phyloP scores from a whole-genome alignment of 1,139 yeast species.

The Yamadazyma sp. region DNA sequence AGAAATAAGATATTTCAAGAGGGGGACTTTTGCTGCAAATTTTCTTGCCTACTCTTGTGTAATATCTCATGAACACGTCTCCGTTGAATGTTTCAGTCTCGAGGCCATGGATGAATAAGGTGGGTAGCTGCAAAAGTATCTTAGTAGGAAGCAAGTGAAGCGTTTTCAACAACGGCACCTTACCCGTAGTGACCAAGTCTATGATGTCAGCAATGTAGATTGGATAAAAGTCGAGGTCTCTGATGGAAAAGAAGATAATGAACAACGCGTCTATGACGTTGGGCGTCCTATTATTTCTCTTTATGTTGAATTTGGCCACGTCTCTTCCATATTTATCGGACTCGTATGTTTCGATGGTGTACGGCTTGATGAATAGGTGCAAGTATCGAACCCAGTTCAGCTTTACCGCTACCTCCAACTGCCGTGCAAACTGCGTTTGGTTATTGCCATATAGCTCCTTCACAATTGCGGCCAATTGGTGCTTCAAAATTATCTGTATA shows the following conservation, averaged over 20 bases:
- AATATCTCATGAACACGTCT: slow-evolving; percentile 2
- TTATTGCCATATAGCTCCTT: slow-evolving; percentile 18
- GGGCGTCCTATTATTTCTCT: slow-evolving; percentile 20
- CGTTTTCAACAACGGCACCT: slow-evolving; percentile 39
- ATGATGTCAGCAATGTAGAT: slow-evolving; percentile 38
- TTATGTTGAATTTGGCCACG: slow-evolving; percentile 10
- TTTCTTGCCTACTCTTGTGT: slow-evolving; percentile 19
- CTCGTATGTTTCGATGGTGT: slow-evolving; percentile 9
- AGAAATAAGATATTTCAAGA: slow-evolving; percentile 25
- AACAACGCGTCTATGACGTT: slow-evolving; percentile 30
- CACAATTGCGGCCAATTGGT: slow-evolving; percentile 39
- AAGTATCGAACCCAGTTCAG: slow-evolving; percentile 51
- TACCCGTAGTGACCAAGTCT: slow-evolving; percentile 27
- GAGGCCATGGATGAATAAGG: slow-evolving; percentile 2
- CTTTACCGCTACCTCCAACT: slow-evolving; percentile 44
- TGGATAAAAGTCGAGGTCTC: slow-evolving; percentile 35
- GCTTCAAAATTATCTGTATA: slow-evolving; percentile 54
- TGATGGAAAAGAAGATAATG: slow-evolving; percentile 38
- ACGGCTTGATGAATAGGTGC: slow-evolving; percentile 12
- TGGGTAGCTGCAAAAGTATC: slow-evolving; percentile 4
- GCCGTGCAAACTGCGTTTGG: slow-evolving; percentile 10
- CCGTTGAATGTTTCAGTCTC: slow-evolving; percentile 12
- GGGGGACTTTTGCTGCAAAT: background rate
- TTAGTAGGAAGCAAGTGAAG: slow-evolving; percentile 7
- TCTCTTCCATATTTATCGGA: slow-evolving; percentile 1